Percentiles rank a stretch among this genome's conserved stretches.
phyloP scores from a whole-genome alignment of 495 filamentous ascomycete genomes.

The Sporormia fimetaria region DNA sequence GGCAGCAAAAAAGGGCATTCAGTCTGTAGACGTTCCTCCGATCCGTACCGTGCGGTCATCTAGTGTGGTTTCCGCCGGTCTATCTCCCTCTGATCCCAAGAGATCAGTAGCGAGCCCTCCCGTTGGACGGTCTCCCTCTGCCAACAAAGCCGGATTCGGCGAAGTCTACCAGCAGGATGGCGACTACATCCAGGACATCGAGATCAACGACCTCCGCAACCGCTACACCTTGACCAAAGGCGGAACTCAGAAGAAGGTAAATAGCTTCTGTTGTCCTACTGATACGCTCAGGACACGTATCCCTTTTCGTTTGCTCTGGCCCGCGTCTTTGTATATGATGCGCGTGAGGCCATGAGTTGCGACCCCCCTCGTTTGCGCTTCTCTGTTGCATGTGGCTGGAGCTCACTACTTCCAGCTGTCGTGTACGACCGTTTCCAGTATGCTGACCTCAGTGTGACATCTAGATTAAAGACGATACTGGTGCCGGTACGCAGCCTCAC shows the following conservation, averaged over 20 bases:
- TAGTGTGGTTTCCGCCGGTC: slow-evolving; percentile 13
- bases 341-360: slow-evolving; percentile 8
- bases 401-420: slow-evolving; percentile 74
- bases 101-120: slow-evolving; percentile 37
- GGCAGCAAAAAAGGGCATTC: slow-evolving; percentile 83
- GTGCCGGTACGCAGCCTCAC: slow-evolving; percentile 84
- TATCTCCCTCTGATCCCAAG: slow-evolving; percentile 33
- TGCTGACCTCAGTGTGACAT: slow-evolving; percentile 94
- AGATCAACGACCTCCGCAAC: slow-evolving; percentile 95
- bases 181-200: slow-evolving; percentile 95
- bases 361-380: slow-evolving; percentile 26
- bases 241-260: slow-evolving; percentile 99
- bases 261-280: slow-evolving; percentile 59
- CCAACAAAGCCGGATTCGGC: slow-evolving; percentile 50
- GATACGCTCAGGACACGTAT: slow-evolving; percentile 60
- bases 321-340: background rate
- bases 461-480: slow-evolving; percentile 99
- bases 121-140: slow-evolving; percentile 37
- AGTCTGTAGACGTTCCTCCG: slow-evolving; percentile 88
- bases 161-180: slow-evolving; percentile 92
- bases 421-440: slow-evolving; percentile 59
- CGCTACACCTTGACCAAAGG: slow-evolving; percentile 97
- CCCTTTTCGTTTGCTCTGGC: slow-evolving; percentile 23
- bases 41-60: slow-evolving; percentile 50
- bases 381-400: slow-evolving; percentile 51